phyloP scores from a whole-genome alignment of 192 early-diverging fungal genomes.

The Mortierella alpina region DNA sequence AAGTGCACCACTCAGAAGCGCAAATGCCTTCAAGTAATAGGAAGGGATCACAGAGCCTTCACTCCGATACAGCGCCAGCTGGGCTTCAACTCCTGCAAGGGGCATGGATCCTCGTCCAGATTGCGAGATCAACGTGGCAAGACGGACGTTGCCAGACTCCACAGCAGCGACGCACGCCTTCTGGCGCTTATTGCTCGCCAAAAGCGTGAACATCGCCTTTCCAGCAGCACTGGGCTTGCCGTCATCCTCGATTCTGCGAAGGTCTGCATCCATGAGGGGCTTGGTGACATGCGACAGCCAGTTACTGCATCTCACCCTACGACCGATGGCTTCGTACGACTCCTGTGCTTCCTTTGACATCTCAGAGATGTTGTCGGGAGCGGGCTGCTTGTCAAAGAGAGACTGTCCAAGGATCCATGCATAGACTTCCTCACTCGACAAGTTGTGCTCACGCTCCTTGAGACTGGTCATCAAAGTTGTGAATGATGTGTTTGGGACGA shows the following conservation, averaged over 20 bases:
- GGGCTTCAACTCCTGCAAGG: conserved; percentile 52
- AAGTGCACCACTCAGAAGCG: conserved; percentile 63
- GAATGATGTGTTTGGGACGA: conserved; percentile 30
- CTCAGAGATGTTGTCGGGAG: conserved; percentile 8
- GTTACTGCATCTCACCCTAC: conserved; percentile 70
- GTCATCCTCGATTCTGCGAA: conserved; percentile 25
- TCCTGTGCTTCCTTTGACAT: conserved; percentile 20
- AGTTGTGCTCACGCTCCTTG: conserved; percentile 21
- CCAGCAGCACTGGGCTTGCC: conserved; percentile 46
- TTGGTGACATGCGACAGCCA: conserved; percentile 61
- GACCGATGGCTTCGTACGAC: conserved; percentile 23
- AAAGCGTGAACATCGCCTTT: conserved; percentile 42
- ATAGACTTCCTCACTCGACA: conserved; percentile 39
- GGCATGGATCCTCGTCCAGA: conserved; percentile 67
- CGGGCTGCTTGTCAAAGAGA: conserved; percentile 34
- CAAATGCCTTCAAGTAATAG: conserved; percentile 60
- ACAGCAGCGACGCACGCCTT: conserved; percentile 75
- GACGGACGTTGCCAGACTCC: conserved; percentile 69
- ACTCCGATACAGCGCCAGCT: conserved; percentile 54
- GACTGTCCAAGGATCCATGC: conserved; percentile 48
- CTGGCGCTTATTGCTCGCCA: conserved; percentile 68
- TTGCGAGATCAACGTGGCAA: conserved; percentile 85
- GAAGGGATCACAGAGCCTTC: conserved; percentile 26
- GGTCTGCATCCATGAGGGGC: conserved; percentile 42
- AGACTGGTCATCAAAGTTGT: conserved; percentile 28